A percentile compares a stretch with the other conserved stretches of the same genome.
phyloP scores from a whole-genome alignment of 1,284 basidiomycete genomes.

The Austroboletus niveus region DNA sequence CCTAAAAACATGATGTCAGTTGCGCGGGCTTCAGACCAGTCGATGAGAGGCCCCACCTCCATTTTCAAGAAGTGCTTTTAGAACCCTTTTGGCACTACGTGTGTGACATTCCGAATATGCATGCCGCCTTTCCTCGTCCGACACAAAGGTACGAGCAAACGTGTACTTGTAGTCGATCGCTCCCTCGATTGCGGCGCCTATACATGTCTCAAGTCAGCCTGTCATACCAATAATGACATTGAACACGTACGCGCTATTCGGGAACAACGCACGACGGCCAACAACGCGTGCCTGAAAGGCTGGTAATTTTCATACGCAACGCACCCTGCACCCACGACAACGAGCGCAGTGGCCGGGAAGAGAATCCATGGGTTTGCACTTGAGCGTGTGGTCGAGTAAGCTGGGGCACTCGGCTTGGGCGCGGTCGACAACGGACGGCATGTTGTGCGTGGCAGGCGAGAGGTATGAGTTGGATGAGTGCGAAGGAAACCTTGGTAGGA shows the following conservation, averaged over 20 bases:
- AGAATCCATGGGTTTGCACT: constrained; percentile 21
- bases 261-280: constrained; percentile 74
- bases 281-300: constrained; percentile 59
- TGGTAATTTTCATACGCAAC: constrained; percentile 59
- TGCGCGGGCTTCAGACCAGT: neutral
- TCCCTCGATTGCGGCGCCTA: constrained; percentile 60
- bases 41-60: constrained; percentile 55
- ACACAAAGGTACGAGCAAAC: constrained; percentile 58
- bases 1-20: constrained; percentile 38
- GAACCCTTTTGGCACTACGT: constrained; percentile 74
- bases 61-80: constrained; percentile 81
- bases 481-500: constrained; percentile 14
- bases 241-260: constrained; percentile 55
- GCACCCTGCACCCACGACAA: constrained; percentile 40
- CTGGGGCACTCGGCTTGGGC: neutral
- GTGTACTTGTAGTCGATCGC: constrained; percentile 86
- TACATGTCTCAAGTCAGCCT: neutral
- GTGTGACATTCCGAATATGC: constrained; percentile 79
- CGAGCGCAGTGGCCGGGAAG: constrained; percentile 20
- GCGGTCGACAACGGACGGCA: constrained; percentile 14
- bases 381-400: constrained; percentile 5
- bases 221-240: neutral
- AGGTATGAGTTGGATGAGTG: neutral
- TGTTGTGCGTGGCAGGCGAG: constrained; percentile 5
- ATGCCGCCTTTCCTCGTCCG: constrained; percentile 52